Evolutionary conservation across 768 basidiomycete species (phyloP), one percentile per base, ranked within the genome.

Genomic region (Boletus speciosus): DNA sequence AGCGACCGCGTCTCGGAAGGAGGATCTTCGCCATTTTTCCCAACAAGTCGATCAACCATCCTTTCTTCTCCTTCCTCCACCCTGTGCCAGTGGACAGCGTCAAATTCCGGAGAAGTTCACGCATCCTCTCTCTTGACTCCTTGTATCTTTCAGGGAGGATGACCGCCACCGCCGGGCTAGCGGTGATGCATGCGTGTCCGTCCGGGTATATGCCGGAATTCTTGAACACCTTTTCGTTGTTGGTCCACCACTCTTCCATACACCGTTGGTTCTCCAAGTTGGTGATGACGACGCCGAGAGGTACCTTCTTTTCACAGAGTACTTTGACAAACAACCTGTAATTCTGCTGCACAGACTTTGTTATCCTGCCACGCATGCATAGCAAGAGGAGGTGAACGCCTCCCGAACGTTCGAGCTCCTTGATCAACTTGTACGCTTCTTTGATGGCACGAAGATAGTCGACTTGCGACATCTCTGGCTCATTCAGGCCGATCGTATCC

Each of bases 141-240:
- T 66, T 52, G 47, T 72, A 73, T 50, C 67, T 68, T 2, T 55
- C 56, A 10, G 53, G 53, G 44, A 68, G 68, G 27, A 51, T 47
- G 39, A 61, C 51, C 0, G 43, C 62, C 11, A 58, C 51, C 16
- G 73, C 67, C 15, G 62, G 54, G 39, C 47, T 67, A 14, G 74
- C 68, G 14, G 75, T 76, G 56, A 78, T 66, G 54, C 78, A 78
- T 4, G 74, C 78, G 19, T 74, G 70, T 15, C 70, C 74, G 12
- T 58, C 34, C 0, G 65, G 54, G 34, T 48, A 41, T 58, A 78
- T 73, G 1, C 60, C 61, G 39, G 67, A 65, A 14, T 19, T 36
- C 39, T 52, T 53, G 53, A 78, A 78, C 4, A 29, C 40, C 12
- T 34, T 32, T 44, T 69, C n/a, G 52, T 77, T 77, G 35, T 49